These are phyloP conservation scores for Ustanciosporium gigantosporum DNA, from an alignment of 1,284 basidiomycete species.

Conservation along the genomic window DNA sequence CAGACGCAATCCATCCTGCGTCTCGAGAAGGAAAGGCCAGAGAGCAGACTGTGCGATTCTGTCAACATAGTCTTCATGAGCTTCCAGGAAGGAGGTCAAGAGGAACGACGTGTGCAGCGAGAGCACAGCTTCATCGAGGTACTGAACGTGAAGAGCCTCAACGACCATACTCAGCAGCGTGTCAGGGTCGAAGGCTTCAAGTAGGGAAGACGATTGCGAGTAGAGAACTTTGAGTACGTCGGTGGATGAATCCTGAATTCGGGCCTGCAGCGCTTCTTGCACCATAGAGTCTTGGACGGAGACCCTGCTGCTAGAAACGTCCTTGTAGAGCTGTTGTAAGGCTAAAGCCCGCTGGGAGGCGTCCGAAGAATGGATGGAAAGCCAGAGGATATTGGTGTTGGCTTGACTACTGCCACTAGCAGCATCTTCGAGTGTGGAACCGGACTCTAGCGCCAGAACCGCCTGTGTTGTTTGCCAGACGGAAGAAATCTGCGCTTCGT, in stretches of 20 bases:
- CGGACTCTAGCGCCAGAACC: slow-evolving; percentile 38
- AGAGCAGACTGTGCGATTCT: slow-evolving; percentile 19
- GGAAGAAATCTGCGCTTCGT: slow-evolving; percentile 17
- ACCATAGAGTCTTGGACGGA: slow-evolving; percentile 42
- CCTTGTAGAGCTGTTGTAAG: slow-evolving; percentile 35
- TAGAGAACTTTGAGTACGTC: slow-evolving; percentile 44
- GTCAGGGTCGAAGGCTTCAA: slow-evolving; percentile 26
- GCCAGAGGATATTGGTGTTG: slow-evolving; percentile 41
- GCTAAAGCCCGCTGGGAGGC: slow-evolving; percentile 37
- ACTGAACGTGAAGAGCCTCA: slow-evolving; percentile 15
- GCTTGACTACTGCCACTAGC: slow-evolving; percentile 9
- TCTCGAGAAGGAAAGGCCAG: slow-evolving; percentile 25
- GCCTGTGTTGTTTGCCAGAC: slow-evolving; percentile 43
- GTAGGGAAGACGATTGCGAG: slow-evolving; percentile 12
- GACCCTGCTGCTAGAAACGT: slow-evolving; percentile 20
- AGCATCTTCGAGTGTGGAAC: slow-evolving; percentile 18
- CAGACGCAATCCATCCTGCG: not conserved
- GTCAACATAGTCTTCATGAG: slow-evolving; percentile 5
- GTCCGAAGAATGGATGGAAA: slow-evolving; percentile 50
- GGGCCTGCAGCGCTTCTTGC: slow-evolving; percentile 42
- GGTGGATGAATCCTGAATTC: slow-evolving; percentile 30
- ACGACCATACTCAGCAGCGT: slow-evolving; percentile 25
- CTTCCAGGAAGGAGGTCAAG: slow-evolving; percentile 11
- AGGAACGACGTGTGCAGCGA: slow-evolving; percentile 28
- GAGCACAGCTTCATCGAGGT: slow-evolving; percentile 13